Base-by-base conservation (phyloP, 495 filamentous ascomycete species). In the Schizothecium vesticola region DNA sequence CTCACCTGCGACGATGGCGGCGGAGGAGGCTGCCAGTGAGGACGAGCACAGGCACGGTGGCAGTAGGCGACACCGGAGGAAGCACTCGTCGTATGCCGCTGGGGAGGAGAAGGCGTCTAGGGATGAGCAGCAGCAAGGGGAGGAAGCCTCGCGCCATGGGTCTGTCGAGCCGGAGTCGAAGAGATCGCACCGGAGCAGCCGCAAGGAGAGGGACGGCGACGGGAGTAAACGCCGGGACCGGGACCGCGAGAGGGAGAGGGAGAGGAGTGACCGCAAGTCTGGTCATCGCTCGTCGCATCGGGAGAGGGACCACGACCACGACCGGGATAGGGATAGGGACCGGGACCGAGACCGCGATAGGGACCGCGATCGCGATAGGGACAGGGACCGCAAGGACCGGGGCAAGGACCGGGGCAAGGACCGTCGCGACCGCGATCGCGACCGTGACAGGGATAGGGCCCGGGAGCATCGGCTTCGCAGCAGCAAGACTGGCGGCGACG, bases 161-260 rank as follows among this genome's bases (percentile, higher is more conserved):
- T 88, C 87, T 2, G 79, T 81, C 9, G 73, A 72, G n/a, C 63
- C 63, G 16, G 84, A 86, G 13, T 81, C 84, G 11, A 81, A 82
- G 61, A 79, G 80, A 23, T 83, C 83, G 26, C 84, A 85, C 56
- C 82, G 85, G 56, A 82, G 84, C 62, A 82, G 84, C 61, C 80
- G 81, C 4, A 75, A 77, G 56, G 82, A 84, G 33, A 74, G 78
- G 7, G 80, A 83, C 26, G 67, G 22, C 1, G 60, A 83, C 25
- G 66, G 70, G 63, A 76, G 80, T 36, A 82, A 76, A 69, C 77
- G 78, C 36, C 78, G 78, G 23, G 86, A 89, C 23, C 79, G 76
- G 56, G 80, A 82, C 16, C 75, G 75, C 25, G 82, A 83, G 12
- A 67, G 76, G 16, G 73, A 75, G 9, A 75, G 74, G 65, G 79